Evolutionary conservation across 306 rosid genomes (phyloP).

Genomic region (Hippophae gyantsensis): DNA sequence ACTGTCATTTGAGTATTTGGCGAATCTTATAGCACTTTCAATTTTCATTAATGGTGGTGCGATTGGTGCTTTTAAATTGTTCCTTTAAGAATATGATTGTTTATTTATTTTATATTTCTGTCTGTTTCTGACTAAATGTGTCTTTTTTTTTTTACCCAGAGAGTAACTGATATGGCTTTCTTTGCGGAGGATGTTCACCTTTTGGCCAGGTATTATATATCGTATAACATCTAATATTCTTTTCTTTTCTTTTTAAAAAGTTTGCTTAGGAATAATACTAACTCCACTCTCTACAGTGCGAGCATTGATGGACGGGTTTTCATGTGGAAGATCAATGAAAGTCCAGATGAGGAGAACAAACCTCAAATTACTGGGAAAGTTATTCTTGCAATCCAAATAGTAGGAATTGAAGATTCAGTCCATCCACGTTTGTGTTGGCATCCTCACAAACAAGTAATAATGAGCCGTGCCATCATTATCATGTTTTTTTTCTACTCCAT

Average conservation of each 20-base stretch:
- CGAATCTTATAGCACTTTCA: not conserved
- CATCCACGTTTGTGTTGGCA: slow-evolving; percentile 78
- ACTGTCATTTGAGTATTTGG: too few relatives aligned
- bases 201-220: slow-evolving; percentile 50
- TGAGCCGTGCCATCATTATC: slow-evolving; percentile 12
- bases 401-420: slow-evolving; percentile 41
- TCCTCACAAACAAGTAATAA: slow-evolving; percentile 66
- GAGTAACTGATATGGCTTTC: slow-evolving; percentile 69
- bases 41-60: not conserved
- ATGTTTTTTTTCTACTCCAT: slow-evolving; percentile 3
- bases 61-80: not conserved
- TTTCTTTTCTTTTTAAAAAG: slow-evolving; percentile 14
- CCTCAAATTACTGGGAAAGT: slow-evolving; percentile 62
- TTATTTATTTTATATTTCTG: slow-evolving; percentile 4
- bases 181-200: slow-evolving; percentile 70
- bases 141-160: slow-evolving; percentile 26
- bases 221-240: not conserved
- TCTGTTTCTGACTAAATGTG: slow-evolving; percentile 7
- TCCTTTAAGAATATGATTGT: not conserved
- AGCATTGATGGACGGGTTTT: slow-evolving; percentile 64
- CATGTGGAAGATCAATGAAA: slow-evolving; percentile 58
- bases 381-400: slow-evolving; percentile 49
- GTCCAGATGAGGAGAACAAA: slow-evolving; percentile 61
- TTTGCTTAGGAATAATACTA: not conserved
- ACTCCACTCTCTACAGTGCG: slow-evolving; percentile 32